These are phyloP conservation scores for Chaetomium tenue DNA, from an alignment of 495 filamentous ascomycete species.

Conservation along the genomic window DNA sequence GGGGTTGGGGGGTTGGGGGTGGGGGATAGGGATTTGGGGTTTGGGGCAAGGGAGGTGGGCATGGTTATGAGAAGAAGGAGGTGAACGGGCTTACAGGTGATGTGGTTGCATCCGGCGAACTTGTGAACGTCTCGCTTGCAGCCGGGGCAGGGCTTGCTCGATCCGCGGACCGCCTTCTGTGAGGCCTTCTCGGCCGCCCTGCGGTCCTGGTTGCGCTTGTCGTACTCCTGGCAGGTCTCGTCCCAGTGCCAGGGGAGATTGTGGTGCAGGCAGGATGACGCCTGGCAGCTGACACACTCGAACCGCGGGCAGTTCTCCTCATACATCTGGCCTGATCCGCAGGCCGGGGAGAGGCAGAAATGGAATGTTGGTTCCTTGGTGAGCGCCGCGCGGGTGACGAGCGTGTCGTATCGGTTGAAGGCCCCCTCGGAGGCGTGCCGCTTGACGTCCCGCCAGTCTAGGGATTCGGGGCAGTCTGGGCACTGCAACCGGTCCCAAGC, in stretches of 20 bases:
- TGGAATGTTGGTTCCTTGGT: constrained; percentile 38
- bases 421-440: constrained; percentile 32
- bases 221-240: constrained; percentile 50
- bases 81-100: constrained; percentile 41
- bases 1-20: neutral
- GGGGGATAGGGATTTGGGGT: neutral
- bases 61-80: neutral
- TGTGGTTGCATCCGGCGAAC: constrained; percentile 50
- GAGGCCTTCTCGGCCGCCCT: constrained; percentile 40
- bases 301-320: constrained; percentile 39
- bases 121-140: constrained; percentile 47
- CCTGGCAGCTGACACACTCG: constrained; percentile 41
- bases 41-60: neutral
- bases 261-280: constrained; percentile 44
- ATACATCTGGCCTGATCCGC: constrained; percentile 47
- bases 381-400: constrained; percentile 36
- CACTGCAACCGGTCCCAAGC: constrained; percentile 41
- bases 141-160: constrained; percentile 45
- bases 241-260: constrained; percentile 49
- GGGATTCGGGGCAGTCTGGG: constrained; percentile 41
- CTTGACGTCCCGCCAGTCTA: constrained; percentile 38
- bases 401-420: constrained; percentile 40
- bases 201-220: constrained; percentile 33
- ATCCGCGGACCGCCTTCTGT: constrained; percentile 40
- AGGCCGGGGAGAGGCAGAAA: constrained; percentile 43